Base-by-base conservation (phyloP, 2,329 filamentous ascomycete genomes). In the Paraconiothyrium sp. region DNA sequence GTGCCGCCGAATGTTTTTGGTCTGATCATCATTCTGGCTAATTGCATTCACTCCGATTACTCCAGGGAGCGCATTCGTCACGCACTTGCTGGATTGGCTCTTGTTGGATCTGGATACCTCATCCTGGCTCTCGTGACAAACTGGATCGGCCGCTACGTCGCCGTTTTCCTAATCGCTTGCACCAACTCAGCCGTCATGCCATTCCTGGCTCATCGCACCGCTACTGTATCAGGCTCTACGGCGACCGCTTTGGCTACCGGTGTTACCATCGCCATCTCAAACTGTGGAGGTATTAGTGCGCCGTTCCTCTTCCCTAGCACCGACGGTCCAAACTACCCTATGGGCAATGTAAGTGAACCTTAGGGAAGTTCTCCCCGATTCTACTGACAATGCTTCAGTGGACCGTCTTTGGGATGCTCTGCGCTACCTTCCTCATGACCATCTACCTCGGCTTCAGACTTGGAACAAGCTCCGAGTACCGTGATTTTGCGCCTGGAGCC, bases 1-100 rank as follows among this genome's bases (percentile, higher is more conserved):
- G 87, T 90, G 0, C 88, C 89, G 1, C 88, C 88, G 0, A 90
- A 88, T 72, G 88, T 85, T 1, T 85, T 85, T 1, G 86, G 85
- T 6, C 89, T 89, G 62, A 76, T 84, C 7, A 78, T 85, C 14
- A 85, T 75, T 50, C 22, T 67, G 30, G 27, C 52, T 20, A 69
- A 67, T 50, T 69, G 67, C n/a, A 49, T 69, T 16, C 67, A 69
- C 44, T 69, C 67, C n/a, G 67, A 69, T 35, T 65, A 66, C 54
- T 66, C 66, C 11, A 68, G 62, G 30, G 67, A 70, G 30, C 66
- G 67, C 13, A 68, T 70, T 35, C 67, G 67, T 20, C 67, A 70
- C 34, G 64, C 64, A 10, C 58, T 70, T 10, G 67, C 62, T 39
- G 67, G 60, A 22, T 27, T 70, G 2, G 46, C 57, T 39, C 52